Evolutionary conservation across 192 early-diverging fungal genomes (phyloP).

Genomic region (Backusella sp.): DNA sequence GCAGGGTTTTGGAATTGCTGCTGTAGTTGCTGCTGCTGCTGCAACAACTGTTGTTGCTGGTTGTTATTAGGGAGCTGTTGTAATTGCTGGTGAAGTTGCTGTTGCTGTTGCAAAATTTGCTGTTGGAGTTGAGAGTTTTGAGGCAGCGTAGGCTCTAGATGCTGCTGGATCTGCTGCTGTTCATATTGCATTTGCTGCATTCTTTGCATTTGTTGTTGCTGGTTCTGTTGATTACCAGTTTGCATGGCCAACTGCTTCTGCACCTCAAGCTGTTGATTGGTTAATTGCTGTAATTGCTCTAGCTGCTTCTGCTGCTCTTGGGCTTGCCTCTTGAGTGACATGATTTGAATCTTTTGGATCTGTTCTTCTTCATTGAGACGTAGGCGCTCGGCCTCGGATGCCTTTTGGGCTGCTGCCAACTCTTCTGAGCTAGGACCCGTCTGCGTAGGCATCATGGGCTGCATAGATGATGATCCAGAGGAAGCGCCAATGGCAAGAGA

Average conservation of each 20-base stretch:
- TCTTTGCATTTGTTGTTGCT: slow-evolving; percentile 9
- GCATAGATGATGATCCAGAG: slow-evolving; percentile 18
- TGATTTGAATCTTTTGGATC: slow-evolving; percentile 16
- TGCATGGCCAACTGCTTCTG: slow-evolving; percentile 17
- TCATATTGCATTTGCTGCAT: slow-evolving; percentile 16
- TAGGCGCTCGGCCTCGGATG: slow-evolving; percentile 7
- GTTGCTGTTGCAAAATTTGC: neutral
- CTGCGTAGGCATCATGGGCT: slow-evolving; percentile 21
- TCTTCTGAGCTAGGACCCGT: neutral
- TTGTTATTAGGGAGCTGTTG: neutral
- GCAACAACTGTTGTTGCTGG: neutral
- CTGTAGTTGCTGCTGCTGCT: neutral
- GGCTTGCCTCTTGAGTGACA: neutral
- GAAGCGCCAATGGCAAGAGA: slow-evolving; percentile 13
- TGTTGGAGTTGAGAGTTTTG: slow-evolving; percentile 1
- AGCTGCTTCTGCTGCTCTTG: slow-evolving; percentile 16
- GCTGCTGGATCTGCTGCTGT: slow-evolving; percentile 20
- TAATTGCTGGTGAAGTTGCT: neutral
- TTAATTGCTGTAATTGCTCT: slow-evolving; percentile 1
- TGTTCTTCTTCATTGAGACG: slow-evolving; percentile 12
- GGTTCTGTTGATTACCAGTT: slow-evolving; percentile 16
- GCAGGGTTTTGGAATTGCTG: slow-evolving; percentile 13
- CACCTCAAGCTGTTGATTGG: slow-evolving; percentile 9
- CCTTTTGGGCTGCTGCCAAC: neutral
- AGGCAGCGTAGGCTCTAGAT: neutral